phyloP scores from a whole-genome alignment of 2,329 filamentous ascomycete species.

The Aspergillus pseudotamarii region DNA sequence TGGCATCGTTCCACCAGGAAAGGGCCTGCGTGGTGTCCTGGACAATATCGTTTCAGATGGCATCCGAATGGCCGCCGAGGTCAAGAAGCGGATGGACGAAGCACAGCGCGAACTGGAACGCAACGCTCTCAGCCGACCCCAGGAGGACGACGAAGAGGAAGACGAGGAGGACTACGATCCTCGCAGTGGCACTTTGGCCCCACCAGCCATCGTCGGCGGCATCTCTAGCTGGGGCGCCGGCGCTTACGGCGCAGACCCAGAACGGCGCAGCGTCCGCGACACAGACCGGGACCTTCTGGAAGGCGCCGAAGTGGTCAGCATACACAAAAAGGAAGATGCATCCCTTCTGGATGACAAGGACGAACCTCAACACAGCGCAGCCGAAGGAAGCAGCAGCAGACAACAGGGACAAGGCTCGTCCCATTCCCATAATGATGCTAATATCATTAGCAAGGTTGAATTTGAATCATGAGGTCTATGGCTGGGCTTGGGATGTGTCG shows the following conservation, averaged over 20 bases:
- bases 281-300: conserved; percentile 66
- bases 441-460: conserved; percentile 43
- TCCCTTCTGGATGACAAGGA: conserved; percentile 34
- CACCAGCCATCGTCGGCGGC: conserved; percentile 35
- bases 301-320: conserved; percentile 69
- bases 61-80: conserved; percentile 92
- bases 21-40: conserved; percentile 85
- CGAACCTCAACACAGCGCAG: conserved; percentile 2
- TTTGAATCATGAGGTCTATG: conserved; percentile 31
- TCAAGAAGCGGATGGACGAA: conserved; percentile 90
- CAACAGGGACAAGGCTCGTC: conserved; percentile 3
- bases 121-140: conserved; percentile 65
- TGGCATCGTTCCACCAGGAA: conserved; percentile 64
- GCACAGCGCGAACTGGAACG: conserved; percentile 89
- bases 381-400: conserved; percentile 10
- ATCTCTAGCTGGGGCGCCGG: conserved; percentile 43
- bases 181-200: conserved; percentile 20
- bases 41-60: conserved; percentile 98
- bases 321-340: conserved; percentile 36
- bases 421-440: conserved; percentile 26
- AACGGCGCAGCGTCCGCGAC: conserved; percentile 54
- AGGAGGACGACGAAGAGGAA: conserved; percentile 68
- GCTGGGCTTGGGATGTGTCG: not conserved
- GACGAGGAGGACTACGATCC: conserved; percentile 69
- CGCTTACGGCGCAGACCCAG: conserved; percentile 58